These are phyloP conservation scores for Coemansia sp. DNA, from an alignment of 192 early-diverging fungal species.

Conservation along the genomic window DNA sequence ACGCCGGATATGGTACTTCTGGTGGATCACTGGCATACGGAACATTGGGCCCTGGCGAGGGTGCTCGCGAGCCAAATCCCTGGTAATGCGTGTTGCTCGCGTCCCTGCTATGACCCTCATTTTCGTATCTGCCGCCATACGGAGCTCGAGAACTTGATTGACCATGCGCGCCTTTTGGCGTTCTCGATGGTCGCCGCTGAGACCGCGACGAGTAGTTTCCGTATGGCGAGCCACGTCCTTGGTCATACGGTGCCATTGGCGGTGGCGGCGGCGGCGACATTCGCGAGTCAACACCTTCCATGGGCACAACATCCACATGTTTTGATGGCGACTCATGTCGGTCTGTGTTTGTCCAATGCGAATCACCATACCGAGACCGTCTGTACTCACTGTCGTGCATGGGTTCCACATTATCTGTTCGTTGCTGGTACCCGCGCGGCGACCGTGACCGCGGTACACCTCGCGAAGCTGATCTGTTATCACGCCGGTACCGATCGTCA, in stretches of 20 bases:
- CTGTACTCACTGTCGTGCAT: conserved; percentile 4
- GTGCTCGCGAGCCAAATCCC: conserved; percentile 22
- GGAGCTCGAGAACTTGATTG: conserved; percentile 16
- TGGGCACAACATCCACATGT: neutral
- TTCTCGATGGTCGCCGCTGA: conserved; percentile 22
- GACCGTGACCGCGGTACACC: conserved; percentile 25
- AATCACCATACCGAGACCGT: conserved; percentile 17
- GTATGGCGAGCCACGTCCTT: conserved; percentile 25
- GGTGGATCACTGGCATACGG: conserved; percentile 5
- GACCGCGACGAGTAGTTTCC: conserved; percentile 27
- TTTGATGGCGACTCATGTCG: conserved; percentile 10
- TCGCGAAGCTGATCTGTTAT: conserved; percentile 17
- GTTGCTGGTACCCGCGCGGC: conserved; percentile 16
- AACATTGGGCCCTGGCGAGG: conserved; percentile 26
- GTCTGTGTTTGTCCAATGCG: conserved; percentile 17
- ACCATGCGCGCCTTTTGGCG: conserved; percentile 23
- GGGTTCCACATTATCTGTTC: neutral
- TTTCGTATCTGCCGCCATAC: conserved; percentile 21
- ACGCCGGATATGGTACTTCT: conserved; percentile 17
- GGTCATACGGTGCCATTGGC: conserved; percentile 14
- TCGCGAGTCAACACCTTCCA: neutral
- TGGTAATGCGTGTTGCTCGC: conserved; percentile 16
- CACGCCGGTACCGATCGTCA: conserved; percentile 15
- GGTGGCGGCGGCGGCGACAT: conserved; percentile 32
- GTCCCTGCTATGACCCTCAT: conserved; percentile 30